phyloP scores from a whole-genome alignment of 306 rosid genomes.

The Quillaja saponaria region DNA sequence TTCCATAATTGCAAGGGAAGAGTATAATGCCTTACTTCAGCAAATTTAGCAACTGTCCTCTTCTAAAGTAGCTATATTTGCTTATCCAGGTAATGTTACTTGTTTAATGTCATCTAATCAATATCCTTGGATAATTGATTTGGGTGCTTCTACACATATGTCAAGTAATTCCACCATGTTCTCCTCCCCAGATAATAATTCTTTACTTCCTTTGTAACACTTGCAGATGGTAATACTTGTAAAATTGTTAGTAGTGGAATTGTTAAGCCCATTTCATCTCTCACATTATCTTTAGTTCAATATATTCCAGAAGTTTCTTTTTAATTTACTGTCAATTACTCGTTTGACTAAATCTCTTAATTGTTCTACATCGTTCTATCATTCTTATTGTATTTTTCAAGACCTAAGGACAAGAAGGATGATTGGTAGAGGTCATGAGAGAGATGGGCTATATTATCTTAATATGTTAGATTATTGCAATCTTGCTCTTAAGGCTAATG shows the following conservation, averaged over 20 bases:
- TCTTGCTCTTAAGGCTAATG: background rate
- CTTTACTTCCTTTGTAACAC: background rate
- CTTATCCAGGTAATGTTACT: background rate
- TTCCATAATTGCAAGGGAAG: background rate
- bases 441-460: background rate
- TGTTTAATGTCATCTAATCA: too few relatives aligned
- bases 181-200: too few relatives aligned
- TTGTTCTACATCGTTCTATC: background rate
- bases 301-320: too few relatives aligned
- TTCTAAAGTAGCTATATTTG: background rate
- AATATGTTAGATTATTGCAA: too few relatives aligned
- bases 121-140: too few relatives aligned
- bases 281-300: background rate
- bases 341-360: background rate
- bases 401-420: background rate
- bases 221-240: background rate
- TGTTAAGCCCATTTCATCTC: background rate
- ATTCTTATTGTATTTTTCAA: background rate
- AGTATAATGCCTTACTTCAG: background rate
- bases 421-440: background rate
- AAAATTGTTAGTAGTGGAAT: background rate
- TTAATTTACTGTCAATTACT: background rate
- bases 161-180: too few relatives aligned
- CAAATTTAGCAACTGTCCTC: background rate
- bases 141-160: too few relatives aligned